Base-by-base conservation (phyloP, 192 early-diverging fungal species). In the Kickxella alabastrina region DNA sequence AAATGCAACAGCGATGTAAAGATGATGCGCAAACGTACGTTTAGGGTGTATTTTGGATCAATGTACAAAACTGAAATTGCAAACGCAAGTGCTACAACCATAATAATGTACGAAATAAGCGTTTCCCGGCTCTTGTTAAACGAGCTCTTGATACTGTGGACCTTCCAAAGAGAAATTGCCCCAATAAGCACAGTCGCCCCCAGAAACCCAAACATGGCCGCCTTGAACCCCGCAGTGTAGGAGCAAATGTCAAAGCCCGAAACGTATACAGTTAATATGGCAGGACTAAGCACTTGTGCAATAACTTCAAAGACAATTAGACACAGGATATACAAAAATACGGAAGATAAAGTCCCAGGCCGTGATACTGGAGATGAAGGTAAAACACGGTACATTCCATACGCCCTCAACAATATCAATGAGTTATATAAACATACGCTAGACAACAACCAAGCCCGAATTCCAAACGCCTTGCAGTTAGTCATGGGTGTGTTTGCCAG, bases 91-190 rank as follows among this genome's bases (percentile, higher is more conserved):
- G 57, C 40, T 6, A 45, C 49, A 43, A 65, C 61, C 3, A 65
- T 58, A 0, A 59, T 37, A 0, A 43, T 4, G 49, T 68, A 67
- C 0, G 59, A 50, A 1, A 54, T n/a, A 10, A 44, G 28, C 17
- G 54, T 59, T 36, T 69, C 62, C 25, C 67, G 66, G 22, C 46
- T 59, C 49, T n/a, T n/a, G n/a, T n/a, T n/a, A n/a, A n/a, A n/a
- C n/a, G n/a, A n/a, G n/a, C n/a, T n/a, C n/a, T n/a, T 65, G 44
- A 77, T 70, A 21, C 53, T 42, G 35, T 67, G 67, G 44, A 72
- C 65, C 10, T 48, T 53, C 68, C 68, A 72, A 31, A 29, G 60
- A 19, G 65, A 25, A 2, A 39, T 0, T 1, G 53, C 68, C 1
- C 69, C 54, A 0, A 62, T 4, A 1, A 60, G 21, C 62, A 66